Base-by-base conservation (phyloP, 2,329 filamentous ascomycete species). In the Coniochaeta pulveracea region DNA sequence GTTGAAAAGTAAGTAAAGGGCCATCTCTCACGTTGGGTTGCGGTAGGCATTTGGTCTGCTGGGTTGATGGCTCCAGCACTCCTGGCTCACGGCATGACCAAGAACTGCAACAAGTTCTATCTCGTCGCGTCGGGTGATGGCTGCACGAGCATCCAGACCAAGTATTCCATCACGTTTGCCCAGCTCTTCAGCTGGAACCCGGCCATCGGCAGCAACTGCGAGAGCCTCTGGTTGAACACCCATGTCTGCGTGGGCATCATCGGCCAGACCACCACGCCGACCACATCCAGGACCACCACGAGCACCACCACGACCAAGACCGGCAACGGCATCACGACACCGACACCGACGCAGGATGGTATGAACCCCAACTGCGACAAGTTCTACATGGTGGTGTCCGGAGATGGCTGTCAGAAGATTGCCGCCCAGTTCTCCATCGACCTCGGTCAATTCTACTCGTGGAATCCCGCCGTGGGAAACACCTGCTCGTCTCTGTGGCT, bases 391-490 rank as follows among this genome's bases (percentile, higher is more conserved):
- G 42, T 48, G 17, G n/a, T 34, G 15, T 10, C 28, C 6, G 42
- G 38, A 15, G 33, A 48, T 6, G 38, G 12, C 6, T 53, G 51
- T 30, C 18, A 21, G 5, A 34, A 15, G 14, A 43, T 50, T 19
- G 35, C 36, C n/a, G 10, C 25, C n/a, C 31, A 30, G 10, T 44
- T 44, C 19, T 31, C 35, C 19, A 41, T 51, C 33, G 40, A 38
- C 3, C 28, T 48, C 8, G 35, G 39, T 4, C 34, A 52, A 6
- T 39, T 51, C 3, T 27, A 44, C 14, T 24, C 37, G 29, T 54
- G 54, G 52, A 54, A 58, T 37, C 51, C 54, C 5, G 41, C 41
- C 14, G 42, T 52, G 10, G 43, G 45, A 5, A 34, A 26, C 8
- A 38, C 42, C 18, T 56, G 53, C 35, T 27, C 17, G 6, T 40